A percentile compares a stretch with the other conserved stretches of the same genome.
These are phyloP conservation scores for Lasiodiplodia citricola DNA, from an alignment of 2,329 filamentous ascomycete genomes.

Conservation along the genomic window DNA sequence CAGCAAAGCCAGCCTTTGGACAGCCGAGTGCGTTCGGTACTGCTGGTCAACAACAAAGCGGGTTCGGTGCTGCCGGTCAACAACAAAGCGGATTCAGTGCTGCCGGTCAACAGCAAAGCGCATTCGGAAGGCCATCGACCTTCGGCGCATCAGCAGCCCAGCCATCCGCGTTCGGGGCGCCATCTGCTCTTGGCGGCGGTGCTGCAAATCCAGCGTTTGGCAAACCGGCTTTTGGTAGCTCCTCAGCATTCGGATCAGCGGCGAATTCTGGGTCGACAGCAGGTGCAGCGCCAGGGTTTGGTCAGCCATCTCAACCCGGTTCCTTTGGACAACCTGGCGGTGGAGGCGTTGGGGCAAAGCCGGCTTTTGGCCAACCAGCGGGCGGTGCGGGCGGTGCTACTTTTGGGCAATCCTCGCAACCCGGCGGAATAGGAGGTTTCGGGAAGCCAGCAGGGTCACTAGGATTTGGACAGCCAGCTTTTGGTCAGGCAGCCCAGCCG, in stretches of 20 bases:
- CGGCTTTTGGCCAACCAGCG: slow-evolving; percentile 42
- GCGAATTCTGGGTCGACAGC: slow-evolving; percentile 24
- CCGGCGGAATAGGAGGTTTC: slow-evolving; percentile 29
- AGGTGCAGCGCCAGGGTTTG: slow-evolving; percentile 29
- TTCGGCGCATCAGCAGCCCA: slow-evolving; percentile 21
- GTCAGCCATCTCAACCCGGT: slow-evolving; percentile 30
- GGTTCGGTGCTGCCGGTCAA: neutral
- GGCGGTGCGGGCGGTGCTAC: slow-evolving; percentile 35
- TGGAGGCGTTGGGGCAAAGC: slow-evolving; percentile 32
- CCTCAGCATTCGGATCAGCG: slow-evolving; percentile 35
- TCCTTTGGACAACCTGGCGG: slow-evolving; percentile 32
- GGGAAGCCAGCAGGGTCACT: slow-evolving; percentile 40
- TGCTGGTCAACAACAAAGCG: too few species aligned
- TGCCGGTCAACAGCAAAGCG: slow-evolving; percentile 25
- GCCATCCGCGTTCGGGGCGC: slow-evolving; percentile 3
- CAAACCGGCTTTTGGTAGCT: slow-evolving; percentile 29
- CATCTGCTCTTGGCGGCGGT: neutral
- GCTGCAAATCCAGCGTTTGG: slow-evolving; percentile 35
- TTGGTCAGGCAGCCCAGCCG: slow-evolving; percentile 29
- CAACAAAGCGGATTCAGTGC: slow-evolving; percentile 17
- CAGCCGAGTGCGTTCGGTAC: slow-evolving; percentile 15
- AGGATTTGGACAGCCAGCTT: slow-evolving; percentile 33
- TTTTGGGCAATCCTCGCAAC: slow-evolving; percentile 35
- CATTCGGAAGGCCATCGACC: slow-evolving; percentile 26
- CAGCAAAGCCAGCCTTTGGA: slow-evolving; percentile 12